Conservation (phyloP, 1,139 yeast genomes). For the Blastobotrys indianensis region DNA sequence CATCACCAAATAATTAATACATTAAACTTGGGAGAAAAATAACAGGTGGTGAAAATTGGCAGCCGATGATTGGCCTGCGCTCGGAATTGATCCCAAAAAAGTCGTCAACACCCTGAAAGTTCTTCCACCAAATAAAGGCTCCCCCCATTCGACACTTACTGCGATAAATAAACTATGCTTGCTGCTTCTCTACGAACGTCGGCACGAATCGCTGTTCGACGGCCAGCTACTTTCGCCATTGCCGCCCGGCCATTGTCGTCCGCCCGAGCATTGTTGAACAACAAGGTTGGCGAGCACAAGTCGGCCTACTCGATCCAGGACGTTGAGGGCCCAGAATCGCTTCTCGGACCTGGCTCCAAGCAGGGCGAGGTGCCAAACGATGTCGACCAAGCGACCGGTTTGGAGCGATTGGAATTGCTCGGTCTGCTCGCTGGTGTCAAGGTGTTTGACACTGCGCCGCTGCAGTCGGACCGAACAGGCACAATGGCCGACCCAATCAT, state of each 20-base stretch:
- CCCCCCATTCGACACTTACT: no score
- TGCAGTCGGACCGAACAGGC: slow-evolving; percentile 83
- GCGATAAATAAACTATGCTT: slow-evolving; percentile 1
- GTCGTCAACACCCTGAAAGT: no score
- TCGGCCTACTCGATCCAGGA: slow-evolving; percentile 68
- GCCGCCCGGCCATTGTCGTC: slow-evolving; percentile 11
- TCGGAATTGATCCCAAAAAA: no score
- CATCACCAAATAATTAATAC: background rate
- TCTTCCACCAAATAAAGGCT: no score
- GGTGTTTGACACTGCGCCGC: slow-evolving; percentile 85
- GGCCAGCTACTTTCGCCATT: slow-evolving; percentile 7
- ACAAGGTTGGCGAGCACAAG: slow-evolving; percentile 6
- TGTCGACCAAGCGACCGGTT: slow-evolving; percentile 95
- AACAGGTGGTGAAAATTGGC: no score
- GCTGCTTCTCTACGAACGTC: background rate
- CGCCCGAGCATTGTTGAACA: slow-evolving; percentile 8
- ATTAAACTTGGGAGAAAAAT: background rate
- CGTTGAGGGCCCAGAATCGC: slow-evolving; percentile 72
- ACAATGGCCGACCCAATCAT: slow-evolving; percentile 82
- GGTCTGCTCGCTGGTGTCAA: slow-evolving; percentile 96
- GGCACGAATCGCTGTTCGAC: slow-evolving; percentile 5
- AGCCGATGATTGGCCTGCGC: no score
- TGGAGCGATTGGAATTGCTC: slow-evolving; percentile 90
- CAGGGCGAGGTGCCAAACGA: slow-evolving; percentile 85
- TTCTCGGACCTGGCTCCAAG: slow-evolving; percentile 87